Base-by-base conservation (phyloP, 805 yeast species). In the Candida caryicola region DNA sequence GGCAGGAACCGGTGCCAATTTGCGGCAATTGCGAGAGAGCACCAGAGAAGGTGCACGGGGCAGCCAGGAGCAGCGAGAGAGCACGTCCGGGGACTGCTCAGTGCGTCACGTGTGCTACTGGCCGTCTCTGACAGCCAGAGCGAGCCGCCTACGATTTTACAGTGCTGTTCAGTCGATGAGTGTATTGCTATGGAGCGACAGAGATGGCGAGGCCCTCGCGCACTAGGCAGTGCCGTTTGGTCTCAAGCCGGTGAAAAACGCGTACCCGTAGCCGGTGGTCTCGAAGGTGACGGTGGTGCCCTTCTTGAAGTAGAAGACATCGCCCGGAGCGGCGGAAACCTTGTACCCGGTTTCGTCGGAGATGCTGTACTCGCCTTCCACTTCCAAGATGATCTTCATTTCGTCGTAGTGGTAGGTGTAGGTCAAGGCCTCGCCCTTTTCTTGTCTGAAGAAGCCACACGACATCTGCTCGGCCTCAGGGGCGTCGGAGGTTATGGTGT, bases 341-440 rank as follows among this genome's bases (percentile, higher is more conserved):
- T 69, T 67, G 58, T 69, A 67, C 17, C 88, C 88, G 37, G 79
- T 72, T 63, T 79, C 82, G 51, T 82, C 88, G 42, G 76, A 52
- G 50, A 82, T 69, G 36, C 69, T 65, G 69, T 77, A 81, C 53
- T 76, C 79, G 48, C 86, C 86, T 50, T 75, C 79, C 39, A 78
- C 81, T 60, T 82, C 86, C 45, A 81, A 70, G 57, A 79, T 74
- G 50, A 82, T 68, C 64, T 82, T 82, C 88, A 54, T 82, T 85
- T 62, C 80, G 58, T 44, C 48, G 37, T 47, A 76, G 53, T 63
- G 66, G 65, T 82, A 82, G 40, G 66, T 60, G 73, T 82, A 82
- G n/a, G 76, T 85, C 55, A 82, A 71, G 34, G 82, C 76, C 58
- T 76, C 80, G 42, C 88, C 88, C 39, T 67, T 65, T 59, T 79